A percentile compares a stretch with the other conserved stretches of the same genome.
Conservation (phyloP, 1,284 basidiomycete genomes). For the Cryptococcus hybrid region DNA sequence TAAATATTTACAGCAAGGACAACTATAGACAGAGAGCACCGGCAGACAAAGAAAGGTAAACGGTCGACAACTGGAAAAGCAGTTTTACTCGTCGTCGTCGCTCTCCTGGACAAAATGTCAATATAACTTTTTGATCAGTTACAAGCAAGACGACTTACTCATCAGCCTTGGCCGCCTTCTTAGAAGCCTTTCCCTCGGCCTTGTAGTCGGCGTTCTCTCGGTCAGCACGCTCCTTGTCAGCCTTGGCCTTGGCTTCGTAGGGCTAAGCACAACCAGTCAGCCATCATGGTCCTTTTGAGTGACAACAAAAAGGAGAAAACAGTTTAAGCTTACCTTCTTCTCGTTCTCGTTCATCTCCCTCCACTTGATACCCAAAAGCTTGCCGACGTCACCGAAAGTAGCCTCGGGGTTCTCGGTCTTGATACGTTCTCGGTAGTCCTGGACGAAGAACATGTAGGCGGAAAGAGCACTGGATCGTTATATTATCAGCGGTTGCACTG, state of each 20-base stretch:
- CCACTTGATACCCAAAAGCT: constrained; percentile 85
- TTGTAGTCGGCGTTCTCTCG: constrained; percentile 57
- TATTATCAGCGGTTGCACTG: not conserved
- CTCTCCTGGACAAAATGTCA: not conserved
- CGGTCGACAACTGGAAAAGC: not conserved
- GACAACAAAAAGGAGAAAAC: not conserved
- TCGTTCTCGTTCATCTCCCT: constrained; percentile 79
- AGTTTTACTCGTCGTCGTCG: not conserved
- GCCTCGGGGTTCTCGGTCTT: constrained; percentile 94
- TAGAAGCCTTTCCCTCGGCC: constrained; percentile 44
- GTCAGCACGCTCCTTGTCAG: constrained; percentile 72
- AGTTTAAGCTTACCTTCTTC: constrained; percentile 64
- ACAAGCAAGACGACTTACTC: constrained; percentile 4
- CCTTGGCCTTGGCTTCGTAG: constrained; percentile 81
- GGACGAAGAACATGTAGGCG: constrained; percentile 98
- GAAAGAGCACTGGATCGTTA: constrained; percentile 65
- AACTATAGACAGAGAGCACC: not conserved
- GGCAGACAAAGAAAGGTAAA: not conserved
- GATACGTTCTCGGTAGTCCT: constrained; percentile 92
- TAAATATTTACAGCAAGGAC: not conserved
- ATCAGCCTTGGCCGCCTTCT: constrained; percentile 7
- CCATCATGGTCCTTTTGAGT: not conserved
- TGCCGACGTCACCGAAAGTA: constrained; percentile 88
- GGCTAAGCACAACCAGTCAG: constrained; percentile 60
- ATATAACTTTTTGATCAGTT: too few relatives aligned